Percentiles rank a stretch among this genome's conserved stretches.
phyloP scores from a whole-genome alignment of 2,329 filamentous ascomycete species.

The Claviceps purpurea region DNA sequence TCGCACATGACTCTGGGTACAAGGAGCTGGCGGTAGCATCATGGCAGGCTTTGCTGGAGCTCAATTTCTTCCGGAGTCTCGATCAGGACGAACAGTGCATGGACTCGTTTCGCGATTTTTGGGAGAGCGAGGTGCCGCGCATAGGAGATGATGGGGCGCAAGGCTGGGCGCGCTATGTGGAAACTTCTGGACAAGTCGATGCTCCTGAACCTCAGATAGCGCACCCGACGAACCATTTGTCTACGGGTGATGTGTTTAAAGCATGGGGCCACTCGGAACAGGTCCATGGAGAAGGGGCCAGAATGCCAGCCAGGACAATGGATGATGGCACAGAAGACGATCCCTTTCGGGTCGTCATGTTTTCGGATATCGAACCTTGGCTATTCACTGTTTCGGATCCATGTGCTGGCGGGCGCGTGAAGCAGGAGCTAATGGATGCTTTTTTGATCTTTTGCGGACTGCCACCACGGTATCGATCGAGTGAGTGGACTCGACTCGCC shows the following conservation, averaged over 20 bases:
- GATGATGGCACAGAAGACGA: slow-evolving; percentile 69
- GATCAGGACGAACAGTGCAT: slow-evolving; percentile 14
- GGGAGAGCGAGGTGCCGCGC: slow-evolving; percentile 72
- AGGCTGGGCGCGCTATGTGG: slow-evolving; percentile 52
- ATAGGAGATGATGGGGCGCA: slow-evolving; percentile 60
- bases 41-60: slow-evolving; percentile 75
- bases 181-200: slow-evolving; percentile 22
- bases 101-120: slow-evolving; percentile 54
- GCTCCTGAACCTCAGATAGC: slow-evolving; percentile 23
- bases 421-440: slow-evolving; percentile 46
- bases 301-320: slow-evolving; percentile 56
- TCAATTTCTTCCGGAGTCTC: slow-evolving; percentile 42
- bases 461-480: slow-evolving; percentile 31
- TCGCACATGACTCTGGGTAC: slow-evolving; percentile 66
- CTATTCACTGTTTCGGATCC: slow-evolving; percentile 37
- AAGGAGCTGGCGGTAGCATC: slow-evolving; percentile 61
- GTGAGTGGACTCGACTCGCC: slow-evolving; percentile 17
- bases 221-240: background rate
- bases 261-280: slow-evolving; percentile 43
- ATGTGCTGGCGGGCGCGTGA: slow-evolving; percentile 18
- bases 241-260: slow-evolving; percentile 32
- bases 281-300: slow-evolving; percentile 31
- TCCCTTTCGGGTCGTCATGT: slow-evolving; percentile 70
- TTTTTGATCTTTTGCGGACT: slow-evolving; percentile 57
- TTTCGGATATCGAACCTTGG: slow-evolving; percentile 56